Conservation (phyloP, 495 filamentous ascomycete species). For the Friedmanniomyces endolithicus region DNA sequence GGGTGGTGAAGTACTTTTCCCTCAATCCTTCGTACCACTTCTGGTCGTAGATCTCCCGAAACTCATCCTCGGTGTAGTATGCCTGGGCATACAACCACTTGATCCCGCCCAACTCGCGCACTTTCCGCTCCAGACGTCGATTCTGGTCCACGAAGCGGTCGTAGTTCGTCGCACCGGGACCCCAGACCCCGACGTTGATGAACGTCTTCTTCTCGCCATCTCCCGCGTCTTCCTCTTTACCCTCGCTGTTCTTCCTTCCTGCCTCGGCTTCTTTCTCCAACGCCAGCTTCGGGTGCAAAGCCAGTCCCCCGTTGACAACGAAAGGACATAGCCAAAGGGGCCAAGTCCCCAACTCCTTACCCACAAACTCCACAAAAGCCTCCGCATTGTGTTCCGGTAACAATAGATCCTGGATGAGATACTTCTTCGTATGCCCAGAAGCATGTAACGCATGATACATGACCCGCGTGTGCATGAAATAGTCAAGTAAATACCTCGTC, state of each 20-base stretch:
- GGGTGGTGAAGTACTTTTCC: slow-evolving; percentile 38
- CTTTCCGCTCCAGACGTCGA: slow-evolving; percentile 21
- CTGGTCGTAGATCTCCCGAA: slow-evolving; percentile 42
- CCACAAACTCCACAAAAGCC: slow-evolving; percentile 42
- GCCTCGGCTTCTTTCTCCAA: neutral
- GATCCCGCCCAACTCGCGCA: slow-evolving; percentile 20
- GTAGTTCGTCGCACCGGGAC: slow-evolving; percentile 16
- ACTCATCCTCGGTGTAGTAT: slow-evolving; percentile 44
- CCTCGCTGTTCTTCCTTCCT: neutral
- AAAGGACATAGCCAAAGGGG: slow-evolving; percentile 51
- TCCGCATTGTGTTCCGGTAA: slow-evolving; percentile 40
- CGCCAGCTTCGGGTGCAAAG: slow-evolving; percentile 5
- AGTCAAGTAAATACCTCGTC: slow-evolving; percentile 47
- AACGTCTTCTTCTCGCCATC: neutral
- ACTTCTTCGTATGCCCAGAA: slow-evolving; percentile 39
- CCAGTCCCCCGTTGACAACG: slow-evolving; percentile 8
- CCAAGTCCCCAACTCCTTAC: slow-evolving; percentile 38
- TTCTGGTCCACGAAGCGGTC: slow-evolving; percentile 20
- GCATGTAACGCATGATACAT: slow-evolving; percentile 50
- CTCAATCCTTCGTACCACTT: slow-evolving; percentile 41
- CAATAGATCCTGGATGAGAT: slow-evolving; percentile 47
- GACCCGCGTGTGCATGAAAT: slow-evolving; percentile 52
- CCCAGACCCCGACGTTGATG: slow-evolving; percentile 26
- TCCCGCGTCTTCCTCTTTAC: neutral
- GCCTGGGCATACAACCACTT: slow-evolving; percentile 42